These are phyloP conservation scores for Hypoxylon cercidicola DNA, from an alignment of 495 filamentous ascomycete species.

Conservation along the genomic window DNA sequence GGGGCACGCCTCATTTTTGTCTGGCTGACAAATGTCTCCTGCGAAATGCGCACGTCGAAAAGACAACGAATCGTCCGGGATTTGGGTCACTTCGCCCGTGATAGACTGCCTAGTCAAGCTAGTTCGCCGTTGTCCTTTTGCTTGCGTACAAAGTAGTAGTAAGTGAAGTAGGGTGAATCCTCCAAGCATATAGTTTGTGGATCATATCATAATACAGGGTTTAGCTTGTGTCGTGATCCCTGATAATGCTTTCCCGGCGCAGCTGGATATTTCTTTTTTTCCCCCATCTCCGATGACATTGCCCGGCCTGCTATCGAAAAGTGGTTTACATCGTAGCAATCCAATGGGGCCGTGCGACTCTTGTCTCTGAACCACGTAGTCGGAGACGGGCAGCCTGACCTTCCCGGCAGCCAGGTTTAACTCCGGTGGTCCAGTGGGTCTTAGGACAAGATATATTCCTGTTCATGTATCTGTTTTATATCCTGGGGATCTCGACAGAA, in stretches of 20 bases:
- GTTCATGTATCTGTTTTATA: neutral
- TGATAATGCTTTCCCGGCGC: slow-evolving; percentile 2
- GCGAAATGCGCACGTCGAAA: neutral
- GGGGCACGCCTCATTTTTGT: neutral
- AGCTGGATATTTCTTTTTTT: neutral
- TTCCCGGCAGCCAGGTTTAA: slow-evolving; percentile 1
- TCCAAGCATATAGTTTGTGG: slow-evolving; percentile 14
- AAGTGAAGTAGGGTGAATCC: slow-evolving; percentile 6
- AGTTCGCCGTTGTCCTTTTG: neutral
- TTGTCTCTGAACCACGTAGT: slow-evolving; percentile 3
- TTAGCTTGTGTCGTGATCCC: slow-evolving; percentile 9
- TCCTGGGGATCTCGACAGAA: neutral
- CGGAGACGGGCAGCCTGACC: slow-evolving; percentile 1
- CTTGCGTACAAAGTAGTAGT: slow-evolving; percentile 1
- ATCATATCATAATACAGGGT: neutral
- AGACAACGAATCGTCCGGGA: neutral
- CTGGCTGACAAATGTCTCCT: slow-evolving; percentile 11
- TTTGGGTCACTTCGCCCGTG: neutral
- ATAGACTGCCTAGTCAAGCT: slow-evolving; percentile 6
- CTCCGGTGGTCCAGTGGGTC: slow-evolving; percentile 2
- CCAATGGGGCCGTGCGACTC: slow-evolving; percentile 3
- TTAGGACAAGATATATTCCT: neutral
- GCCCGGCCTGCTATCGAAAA: neutral
- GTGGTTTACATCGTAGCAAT: slow-evolving; percentile 8
- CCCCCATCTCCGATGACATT: neutral